A percentile compares a stretch with the other conserved stretches of the same genome.
phyloP scores from a whole-genome alignment of 257 asterid genomes.

The Plectranthus barbatus region DNA sequence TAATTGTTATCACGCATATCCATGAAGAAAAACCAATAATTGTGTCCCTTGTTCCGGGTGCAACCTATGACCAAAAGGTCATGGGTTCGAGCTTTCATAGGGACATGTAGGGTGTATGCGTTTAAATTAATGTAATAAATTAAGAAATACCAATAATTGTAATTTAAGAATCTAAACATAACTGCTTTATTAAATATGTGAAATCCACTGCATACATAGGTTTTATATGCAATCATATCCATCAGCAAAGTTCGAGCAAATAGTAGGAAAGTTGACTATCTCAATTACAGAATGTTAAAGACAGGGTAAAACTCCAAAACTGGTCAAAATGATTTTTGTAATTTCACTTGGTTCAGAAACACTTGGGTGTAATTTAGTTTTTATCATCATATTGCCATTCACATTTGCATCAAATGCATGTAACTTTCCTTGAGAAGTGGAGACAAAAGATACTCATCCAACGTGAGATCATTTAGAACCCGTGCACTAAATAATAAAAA shows the following conservation, averaged over 20 bases:
- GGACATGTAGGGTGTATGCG: too few relatives aligned
- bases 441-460: conserved; percentile 1
- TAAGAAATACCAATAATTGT: not conserved
- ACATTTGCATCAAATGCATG: not conserved
- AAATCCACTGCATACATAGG: not conserved
- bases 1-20: not conserved
- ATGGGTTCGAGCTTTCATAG: too few relatives aligned
- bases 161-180: not conserved
- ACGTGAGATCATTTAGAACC: not conserved
- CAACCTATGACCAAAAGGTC: too few relatives aligned
- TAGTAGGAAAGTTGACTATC: not conserved
- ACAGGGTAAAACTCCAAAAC: not conserved
- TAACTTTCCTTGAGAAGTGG: not conserved
- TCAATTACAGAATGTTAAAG: not conserved
- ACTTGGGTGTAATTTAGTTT: not conserved
- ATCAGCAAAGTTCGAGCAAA: not conserved
- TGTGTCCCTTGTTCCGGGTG: too few relatives aligned
- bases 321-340: not conserved
- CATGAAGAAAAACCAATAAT: not conserved
- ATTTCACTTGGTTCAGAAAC: not conserved
- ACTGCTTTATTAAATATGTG: not conserved
- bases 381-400: not conserved
- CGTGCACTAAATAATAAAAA: not conserved
- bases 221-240: not conserved
- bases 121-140: too few relatives aligned